These are phyloP conservation scores for Esteya vermicola DNA, from an alignment of 2,329 filamentous ascomycete species.

Conservation along the genomic window DNA sequence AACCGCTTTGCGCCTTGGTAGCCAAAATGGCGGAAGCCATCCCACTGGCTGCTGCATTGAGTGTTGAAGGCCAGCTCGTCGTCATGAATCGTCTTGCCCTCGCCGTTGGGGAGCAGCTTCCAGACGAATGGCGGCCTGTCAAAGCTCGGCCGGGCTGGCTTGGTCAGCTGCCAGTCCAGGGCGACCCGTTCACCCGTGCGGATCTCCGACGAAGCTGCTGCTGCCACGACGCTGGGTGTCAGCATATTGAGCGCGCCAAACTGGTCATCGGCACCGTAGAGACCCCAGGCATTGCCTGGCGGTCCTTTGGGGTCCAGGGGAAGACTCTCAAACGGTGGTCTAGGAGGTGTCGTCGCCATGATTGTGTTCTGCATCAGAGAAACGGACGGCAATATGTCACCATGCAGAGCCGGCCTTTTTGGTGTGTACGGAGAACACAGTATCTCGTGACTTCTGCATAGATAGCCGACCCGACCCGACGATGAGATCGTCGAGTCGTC, in stretches of 20 bases:
- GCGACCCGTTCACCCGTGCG: constrained; percentile 34
- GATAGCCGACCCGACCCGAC: too few species aligned
- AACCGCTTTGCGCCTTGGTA: constrained; percentile 25
- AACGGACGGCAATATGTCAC: too few species aligned
- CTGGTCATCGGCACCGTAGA: constrained; percentile 30
- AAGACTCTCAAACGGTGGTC: constrained; percentile 8
- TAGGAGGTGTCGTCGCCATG: too few species aligned
- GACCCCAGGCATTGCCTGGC: constrained; percentile 24
- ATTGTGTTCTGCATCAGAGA: too few species aligned
- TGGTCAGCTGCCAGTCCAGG: constrained; percentile 25
- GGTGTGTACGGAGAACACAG: too few species aligned
- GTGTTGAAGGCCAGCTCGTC: constrained; percentile 31
- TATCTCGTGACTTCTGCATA: too few species aligned
- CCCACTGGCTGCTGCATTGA: constrained; percentile 32
- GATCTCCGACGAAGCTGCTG: constrained; percentile 32
- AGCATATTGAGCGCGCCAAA: constrained; percentile 35
- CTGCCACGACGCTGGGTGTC: constrained; percentile 34
- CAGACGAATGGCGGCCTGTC: constrained; percentile 6
- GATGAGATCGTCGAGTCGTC: too few species aligned
- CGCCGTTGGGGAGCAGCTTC: not conserved
- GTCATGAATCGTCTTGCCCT: constrained; percentile 13
- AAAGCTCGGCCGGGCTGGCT: constrained; percentile 17
- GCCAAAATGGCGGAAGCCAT: constrained; percentile 28
- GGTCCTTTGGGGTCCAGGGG: constrained; percentile 9
- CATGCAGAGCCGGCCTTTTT: too few species aligned